Base-by-base conservation (phyloP, 2,329 filamentous ascomycete species). In the Ophiosphaerella narmari region DNA sequence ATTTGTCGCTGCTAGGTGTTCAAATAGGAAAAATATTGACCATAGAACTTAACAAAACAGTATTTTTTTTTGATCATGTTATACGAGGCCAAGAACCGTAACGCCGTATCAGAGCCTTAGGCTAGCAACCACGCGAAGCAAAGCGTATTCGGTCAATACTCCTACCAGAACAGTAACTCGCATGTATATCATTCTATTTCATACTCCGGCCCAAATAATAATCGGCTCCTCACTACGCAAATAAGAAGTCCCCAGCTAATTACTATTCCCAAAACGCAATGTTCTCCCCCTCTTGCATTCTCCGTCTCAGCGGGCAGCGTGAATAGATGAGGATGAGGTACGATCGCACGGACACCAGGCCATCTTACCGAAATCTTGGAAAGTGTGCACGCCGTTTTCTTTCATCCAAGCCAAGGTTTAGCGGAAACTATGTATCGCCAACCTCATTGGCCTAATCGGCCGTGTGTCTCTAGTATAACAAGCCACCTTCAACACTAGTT, bases 221-320 rank as follows among this genome's bases (percentile, higher is more conserved):
- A 6, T n/a, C 21, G 16, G 18, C 29, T 21, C 35, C 35, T 29
- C 43, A 23, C n/a, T 14, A 26, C 3, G 24, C 13, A 23, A 7
- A 18, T 6, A 23, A 23, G 24, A 13, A n/a, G 32, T 46, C n/a
- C 9, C 23, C 18, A 23, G 14, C 21, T 36, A 24, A 21, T 37
- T 41, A 37, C 50, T 56, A 59, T 51, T 13, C 50, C 55, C 48
- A 21, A 56, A 44, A 34, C 21, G 45, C 46, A 45, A 50, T 42
- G 43, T 45, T 46, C 46, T 48, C 46, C 56, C 51, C 57, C 52
- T 52, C 52, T 23, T 53, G 48, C 54, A 51, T 57, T 57, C 46
- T 44, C 54, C 54, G 57, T 50, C n/a, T 23, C 4, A 43, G 14
- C 38, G 47, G 14, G n/a, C 14, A 47, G 14, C 11, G 23, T 44